Conservation (phyloP, 352 stramenopile genomes). For the Phytophthora agathidicida region DNA sequence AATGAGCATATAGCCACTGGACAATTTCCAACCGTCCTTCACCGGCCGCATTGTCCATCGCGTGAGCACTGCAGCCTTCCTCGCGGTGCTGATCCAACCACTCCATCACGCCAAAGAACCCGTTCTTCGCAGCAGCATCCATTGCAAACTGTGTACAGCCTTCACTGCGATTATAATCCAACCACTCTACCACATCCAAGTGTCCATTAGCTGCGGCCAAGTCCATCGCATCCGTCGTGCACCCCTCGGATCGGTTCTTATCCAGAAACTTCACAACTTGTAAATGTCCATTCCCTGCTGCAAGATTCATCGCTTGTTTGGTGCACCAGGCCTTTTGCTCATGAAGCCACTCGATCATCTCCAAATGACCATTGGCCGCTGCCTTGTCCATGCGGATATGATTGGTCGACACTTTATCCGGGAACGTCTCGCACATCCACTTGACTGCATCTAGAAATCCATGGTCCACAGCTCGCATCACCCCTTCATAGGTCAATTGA, state of each 20-base stretch:
- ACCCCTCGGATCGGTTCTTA: slow-evolving; percentile 18
- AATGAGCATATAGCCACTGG: slow-evolving; percentile 7
- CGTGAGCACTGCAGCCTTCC: slow-evolving; percentile 19
- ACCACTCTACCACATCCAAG: slow-evolving; percentile 22
- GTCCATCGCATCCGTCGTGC: slow-evolving; percentile 20
- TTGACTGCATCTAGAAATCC: slow-evolving; percentile 27
- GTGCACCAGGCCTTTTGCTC: slow-evolving; percentile 18
- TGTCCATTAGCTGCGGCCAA: slow-evolving; percentile 22
- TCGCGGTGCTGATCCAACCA: slow-evolving; percentile 30
- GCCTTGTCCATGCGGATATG: slow-evolving; percentile 32
- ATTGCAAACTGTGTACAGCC: slow-evolving; percentile 28
- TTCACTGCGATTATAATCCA: slow-evolving; percentile 18
- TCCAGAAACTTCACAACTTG: slow-evolving; percentile 27
- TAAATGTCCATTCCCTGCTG: slow-evolving; percentile 22
- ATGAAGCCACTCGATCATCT: slow-evolving; percentile 37
- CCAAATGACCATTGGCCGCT: slow-evolving; percentile 29
- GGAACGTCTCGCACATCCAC: slow-evolving; percentile 30
- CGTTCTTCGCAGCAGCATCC: slow-evolving; percentile 16
- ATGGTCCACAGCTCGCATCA: slow-evolving; percentile 29
- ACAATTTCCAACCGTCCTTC: slow-evolving; percentile 15
- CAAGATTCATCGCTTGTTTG: slow-evolving; percentile 20
- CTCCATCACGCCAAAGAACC: slow-evolving; percentile 24
- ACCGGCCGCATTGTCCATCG: slow-evolving; percentile 45
- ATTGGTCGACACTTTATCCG: slow-evolving; percentile 11
- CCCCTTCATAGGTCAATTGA: slow-evolving; percentile 27